Evolutionary conservation across 208 protist species (phyloP).

Genomic region (Leptomonas seymouri): DNA sequence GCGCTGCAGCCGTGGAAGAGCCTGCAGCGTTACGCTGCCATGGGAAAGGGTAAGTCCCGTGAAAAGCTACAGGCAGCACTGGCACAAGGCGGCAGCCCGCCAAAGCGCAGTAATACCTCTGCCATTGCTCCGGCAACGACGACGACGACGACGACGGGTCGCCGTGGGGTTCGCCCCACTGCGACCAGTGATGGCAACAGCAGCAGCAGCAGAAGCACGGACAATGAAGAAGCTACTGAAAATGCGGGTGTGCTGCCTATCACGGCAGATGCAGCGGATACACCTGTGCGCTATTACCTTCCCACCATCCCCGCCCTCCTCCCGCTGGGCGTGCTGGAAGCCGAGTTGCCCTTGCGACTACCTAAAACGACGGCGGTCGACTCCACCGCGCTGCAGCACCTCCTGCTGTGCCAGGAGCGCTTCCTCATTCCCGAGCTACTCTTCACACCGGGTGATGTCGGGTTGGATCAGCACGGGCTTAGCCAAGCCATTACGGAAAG

Average conservation of each 20-base stretch:
- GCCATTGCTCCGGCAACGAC: too few species aligned
- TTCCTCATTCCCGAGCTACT: slow-evolving; percentile 83
- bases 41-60: slow-evolving; percentile 8
- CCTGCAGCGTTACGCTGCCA: slow-evolving; percentile 11
- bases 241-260: too few species aligned
- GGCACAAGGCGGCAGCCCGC: not conserved
- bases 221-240: too few species aligned
- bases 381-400: slow-evolving; percentile 23
- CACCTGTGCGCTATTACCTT: slow-evolving; percentile 60
- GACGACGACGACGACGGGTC: too few species aligned
- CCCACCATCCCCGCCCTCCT: slow-evolving; percentile 69
- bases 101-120: too few species aligned
- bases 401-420: slow-evolving; percentile 68
- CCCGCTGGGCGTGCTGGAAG: slow-evolving; percentile 63
- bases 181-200: not conserved
- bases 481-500: slow-evolving; percentile 47
- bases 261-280: not conserved
- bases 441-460: slow-evolving; percentile 72
- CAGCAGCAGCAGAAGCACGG: not conserved
- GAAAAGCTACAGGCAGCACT: slow-evolving; percentile 14
- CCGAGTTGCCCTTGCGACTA: slow-evolving; percentile 41
- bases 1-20: slow-evolving; percentile 19
- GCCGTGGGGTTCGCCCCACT: too few species aligned
- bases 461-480: slow-evolving; percentile 64
- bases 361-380: slow-evolving; percentile 25